Base-by-base conservation (phyloP, 805 yeast species). In the Ogataea philodendri region DNA sequence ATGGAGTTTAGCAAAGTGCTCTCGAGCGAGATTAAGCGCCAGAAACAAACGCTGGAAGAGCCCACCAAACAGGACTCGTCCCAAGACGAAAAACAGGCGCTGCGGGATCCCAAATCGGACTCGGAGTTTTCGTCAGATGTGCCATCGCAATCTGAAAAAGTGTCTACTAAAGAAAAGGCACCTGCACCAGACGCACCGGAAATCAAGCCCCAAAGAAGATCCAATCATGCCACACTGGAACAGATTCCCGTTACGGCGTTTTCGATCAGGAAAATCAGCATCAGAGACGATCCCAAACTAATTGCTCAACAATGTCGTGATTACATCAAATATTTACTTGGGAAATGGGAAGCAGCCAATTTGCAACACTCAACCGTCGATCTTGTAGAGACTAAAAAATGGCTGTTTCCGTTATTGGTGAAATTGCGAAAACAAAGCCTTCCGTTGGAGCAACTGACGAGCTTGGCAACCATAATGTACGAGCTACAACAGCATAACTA, bases 391-490 rank as follows among this genome's bases (percentile, higher is more conserved):
- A 75, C 82, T 2, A 72, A 71, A 48, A 59, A 51, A 33, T 61
- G 71, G 42, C 48, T 80, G 17, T 63, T 71, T 24, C 80, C 82
- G 4, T 49, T 73, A 25, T 52, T 86, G 23, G 74, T 77, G 3
- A 62, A 66, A 41, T 64, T 87, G 14, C 65, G 86, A 5, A 64
- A 69, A 18, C 48, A 55, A 7, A 48, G 54, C 1, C 44, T 79
- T 1, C 54, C 60, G 2, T 17, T 33, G 1, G 74, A 73, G 22
- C 63, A 69, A 51, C 55, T 76, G 26, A 70, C 71, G 0, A 71
- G 84, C 1, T 58, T 87, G 20, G 63, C 78, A 3, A 80, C 85
- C 1, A 72, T 84, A 2, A 47, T 81, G 7, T 67, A 71, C 44
- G 69, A 79, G 48, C 36, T 84, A n/a, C 95, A 86, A 56, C 51